Conservation (phyloP, 2,329 filamentous ascomycete genomes). For the Hawksworthiomyces lignivorus region DNA sequence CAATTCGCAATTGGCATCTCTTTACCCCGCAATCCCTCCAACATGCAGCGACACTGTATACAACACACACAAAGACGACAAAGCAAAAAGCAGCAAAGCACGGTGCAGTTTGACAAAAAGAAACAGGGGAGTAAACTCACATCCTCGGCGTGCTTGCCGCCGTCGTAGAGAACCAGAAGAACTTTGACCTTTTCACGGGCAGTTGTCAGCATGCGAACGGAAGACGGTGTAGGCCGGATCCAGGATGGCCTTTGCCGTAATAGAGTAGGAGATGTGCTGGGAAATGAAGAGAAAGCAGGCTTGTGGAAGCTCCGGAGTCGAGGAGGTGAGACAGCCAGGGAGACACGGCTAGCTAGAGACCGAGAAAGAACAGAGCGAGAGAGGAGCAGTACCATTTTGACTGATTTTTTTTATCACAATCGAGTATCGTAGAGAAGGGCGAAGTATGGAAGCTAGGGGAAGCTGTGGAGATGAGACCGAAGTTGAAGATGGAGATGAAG, state of each 20-base stretch:
- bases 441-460: neutral
- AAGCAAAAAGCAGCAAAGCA: too few species aligned
- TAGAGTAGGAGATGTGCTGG: neutral
- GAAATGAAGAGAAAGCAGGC: neutral
- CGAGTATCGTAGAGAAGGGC: too few species aligned
- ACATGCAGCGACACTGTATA: neutral
- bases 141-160: constrained; percentile 78
- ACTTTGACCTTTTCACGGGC: constrained; percentile 74
- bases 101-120: too few species aligned
- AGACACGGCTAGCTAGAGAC: constrained; percentile 5
- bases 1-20: too few species aligned
- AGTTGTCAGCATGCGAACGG: constrained; percentile 46
- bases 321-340: neutral
- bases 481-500: neutral
- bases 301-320: too few species aligned
- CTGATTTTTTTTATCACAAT: neutral
- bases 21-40: constrained; percentile 5
- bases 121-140: constrained; percentile 38
- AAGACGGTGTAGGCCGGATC: neutral
- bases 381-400: constrained; percentile 12
- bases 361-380: constrained; percentile 1
- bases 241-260: neutral
- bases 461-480: neutral
- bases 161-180: constrained; percentile 89
- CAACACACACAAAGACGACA: neutral